Base-by-base conservation (phyloP, 2,329 filamentous ascomycete species). In the Fusarium dimerum region DNA sequence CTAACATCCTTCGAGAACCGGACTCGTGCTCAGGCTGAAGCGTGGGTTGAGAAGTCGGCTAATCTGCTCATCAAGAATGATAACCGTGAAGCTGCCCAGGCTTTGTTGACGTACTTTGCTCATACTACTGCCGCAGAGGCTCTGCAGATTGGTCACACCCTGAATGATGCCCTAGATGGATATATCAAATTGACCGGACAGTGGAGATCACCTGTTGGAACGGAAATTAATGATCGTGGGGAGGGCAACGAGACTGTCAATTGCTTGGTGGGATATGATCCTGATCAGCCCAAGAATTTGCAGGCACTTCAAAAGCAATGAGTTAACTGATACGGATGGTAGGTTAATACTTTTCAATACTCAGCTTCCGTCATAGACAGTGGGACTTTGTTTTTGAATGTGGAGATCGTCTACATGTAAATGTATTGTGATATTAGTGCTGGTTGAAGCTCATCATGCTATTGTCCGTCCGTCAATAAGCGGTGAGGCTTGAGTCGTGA, bases 181-280 rank as follows among this genome's bases (percentile, higher is more conserved):
- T 62, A 62, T n/a, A 64, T 64, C 16, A 64, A 63, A 29, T 38
- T 63, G 36, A 53, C 57, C 0, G 52, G 61, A 1, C 60, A 53
- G 34, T 62, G 61, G 61, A 52, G 47, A 12, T 41, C 46, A 5
- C 61, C 61, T 1, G 45, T 54, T 26, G 59, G 61, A 1, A 55
- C 53, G n/a, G 47, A 64, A 30, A 63, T 63, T 7, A 62, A 63
- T 34, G 61, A 64, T 38, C 47, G 57, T 6, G 61, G 61, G 6
- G 51, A 64, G 15, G 61, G 61, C 1, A 62, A 54, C 0, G 61
- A 63, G 40, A 63, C 61, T 1, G 61, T 63, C 0, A 63, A 63
- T 20, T 63, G 61, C 13, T 51, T 63, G 16, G 59, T 63, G 1
- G 61, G 59, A 3, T 62, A 47, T 16, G 61, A 63, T 6, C 61